These are phyloP conservation scores for Eustoma russellianum DNA, from an alignment of 257 asterid genomes.

Conservation along the genomic window DNA sequence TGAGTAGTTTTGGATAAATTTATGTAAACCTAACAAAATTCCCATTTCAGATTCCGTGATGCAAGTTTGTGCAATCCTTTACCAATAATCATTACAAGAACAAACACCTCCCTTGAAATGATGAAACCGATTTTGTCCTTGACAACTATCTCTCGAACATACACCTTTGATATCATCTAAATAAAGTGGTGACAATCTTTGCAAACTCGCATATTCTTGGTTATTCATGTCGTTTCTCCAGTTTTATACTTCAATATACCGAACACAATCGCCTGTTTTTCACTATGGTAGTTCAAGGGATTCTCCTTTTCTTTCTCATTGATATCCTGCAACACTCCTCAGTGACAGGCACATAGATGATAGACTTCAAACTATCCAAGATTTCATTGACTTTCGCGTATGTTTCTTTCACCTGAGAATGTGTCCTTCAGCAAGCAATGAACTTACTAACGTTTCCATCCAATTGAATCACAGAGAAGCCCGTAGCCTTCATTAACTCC, in stretches of 20 bases:
- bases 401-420: slow-evolving; percentile 51
- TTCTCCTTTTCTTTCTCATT: slow-evolving; percentile 65
- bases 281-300: slow-evolving; percentile 59
- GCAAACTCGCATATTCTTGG: slow-evolving; percentile 76
- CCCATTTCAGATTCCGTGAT: too few relatives aligned
- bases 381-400: slow-evolving; percentile 56
- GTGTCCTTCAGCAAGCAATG: slow-evolving; percentile 71
- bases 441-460: slow-evolving; percentile 51
- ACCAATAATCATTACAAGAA: slow-evolving; percentile 82
- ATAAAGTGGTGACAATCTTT: slow-evolving; percentile 67
- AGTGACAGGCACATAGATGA: slow-evolving; percentile 32
- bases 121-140: slow-evolving; percentile 69
- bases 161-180: slow-evolving; percentile 55
- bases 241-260: slow-evolving; percentile 55
- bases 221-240: slow-evolving; percentile 56
- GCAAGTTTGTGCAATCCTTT: neutral
- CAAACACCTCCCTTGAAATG: slow-evolving; percentile 63
- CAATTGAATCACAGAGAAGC: slow-evolving; percentile 50
- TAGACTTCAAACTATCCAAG: slow-evolving; percentile 33
- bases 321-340: slow-evolving; percentile 30
- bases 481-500: slow-evolving; percentile 73
- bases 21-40: too few relatives aligned
- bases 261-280: slow-evolving; percentile 73
- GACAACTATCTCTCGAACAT: slow-evolving; percentile 57
- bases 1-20: too few relatives aligned